Conservation (phyloP, 2,329 filamentous ascomycete genomes). For the Westerdykella sp. region DNA sequence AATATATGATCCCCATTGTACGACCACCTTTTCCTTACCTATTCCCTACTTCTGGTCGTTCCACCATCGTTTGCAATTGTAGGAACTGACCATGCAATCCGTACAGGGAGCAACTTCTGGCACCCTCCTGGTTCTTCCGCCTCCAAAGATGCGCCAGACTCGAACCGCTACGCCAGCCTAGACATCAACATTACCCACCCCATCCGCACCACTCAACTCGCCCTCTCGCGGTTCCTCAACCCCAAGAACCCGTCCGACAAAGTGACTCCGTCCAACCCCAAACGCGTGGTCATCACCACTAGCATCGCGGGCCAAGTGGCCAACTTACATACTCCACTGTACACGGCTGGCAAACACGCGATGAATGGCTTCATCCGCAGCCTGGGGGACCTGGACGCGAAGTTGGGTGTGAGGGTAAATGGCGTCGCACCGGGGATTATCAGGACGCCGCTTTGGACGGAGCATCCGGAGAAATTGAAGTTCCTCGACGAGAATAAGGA, state of each 20-base stretch:
- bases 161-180: slow-evolving; percentile 28
- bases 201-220: slow-evolving; percentile 44
- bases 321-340: slow-evolving; percentile 38
- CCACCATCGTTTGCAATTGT: too few species aligned
- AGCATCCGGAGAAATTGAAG: slow-evolving; percentile 54
- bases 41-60: too few species aligned
- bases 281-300: slow-evolving; percentile 41
- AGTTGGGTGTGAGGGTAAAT: slow-evolving; percentile 51
- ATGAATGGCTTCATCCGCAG: slow-evolving; percentile 46
- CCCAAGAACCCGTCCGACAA: slow-evolving; percentile 19
- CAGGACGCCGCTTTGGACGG: slow-evolving; percentile 57
- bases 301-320: slow-evolving; percentile 41
- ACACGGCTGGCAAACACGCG: slow-evolving; percentile 43
- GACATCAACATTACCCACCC: slow-evolving; percentile 47
- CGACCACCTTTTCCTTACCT: background rate
- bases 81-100: background rate
- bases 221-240: slow-evolving; percentile 42
- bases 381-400: slow-evolving; percentile 44
- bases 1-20: slow-evolving; percentile 43
- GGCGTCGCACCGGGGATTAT: slow-evolving; percentile 56
- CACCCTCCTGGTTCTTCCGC: slow-evolving; percentile 37
- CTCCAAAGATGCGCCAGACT: slow-evolving; percentile 29
- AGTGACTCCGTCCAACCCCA: slow-evolving; percentile 37
- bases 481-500: slow-evolving; percentile 46
- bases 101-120: slow-evolving; percentile 41